Evolutionary conservation across 2,329 filamentous ascomycete species (phyloP).

Genomic region (Esteya vermicola): DNA sequence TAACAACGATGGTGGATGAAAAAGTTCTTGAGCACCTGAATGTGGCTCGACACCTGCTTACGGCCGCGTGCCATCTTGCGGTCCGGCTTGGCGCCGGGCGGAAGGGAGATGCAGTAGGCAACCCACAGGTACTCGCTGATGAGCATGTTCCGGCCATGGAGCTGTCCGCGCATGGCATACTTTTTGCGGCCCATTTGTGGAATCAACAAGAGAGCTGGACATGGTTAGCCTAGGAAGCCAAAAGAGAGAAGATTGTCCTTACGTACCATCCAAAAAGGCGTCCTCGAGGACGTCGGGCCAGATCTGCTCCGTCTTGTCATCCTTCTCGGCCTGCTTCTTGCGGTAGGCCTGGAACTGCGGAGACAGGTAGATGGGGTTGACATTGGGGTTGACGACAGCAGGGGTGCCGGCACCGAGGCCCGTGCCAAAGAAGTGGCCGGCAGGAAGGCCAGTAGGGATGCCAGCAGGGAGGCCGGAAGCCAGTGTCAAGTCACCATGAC

Average conservation of each 20-base stretch:
- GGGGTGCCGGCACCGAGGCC: background rate
- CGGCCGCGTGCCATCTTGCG: slow-evolving; percentile 30
- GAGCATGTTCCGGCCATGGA: slow-evolving; percentile 55
- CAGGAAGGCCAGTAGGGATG: slow-evolving; percentile 3
- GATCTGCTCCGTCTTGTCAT: slow-evolving; percentile 44
- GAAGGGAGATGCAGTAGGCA: slow-evolving; percentile 29
- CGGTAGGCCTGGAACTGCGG: slow-evolving; percentile 52
- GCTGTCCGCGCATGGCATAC: slow-evolving; percentile 48
- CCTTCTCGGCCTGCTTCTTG: slow-evolving; percentile 49
- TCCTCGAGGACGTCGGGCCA: slow-evolving; percentile 50
- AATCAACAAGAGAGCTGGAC: slow-evolving; percentile 49
- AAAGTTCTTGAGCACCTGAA: slow-evolving; percentile 56
- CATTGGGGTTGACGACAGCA: slow-evolving; percentile 6
- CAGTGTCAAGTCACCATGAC: slow-evolving; percentile 4
- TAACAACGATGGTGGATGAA: slow-evolving; percentile 48
- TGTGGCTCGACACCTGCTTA: slow-evolving; percentile 58
- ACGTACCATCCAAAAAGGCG: slow-evolving; percentile 52
- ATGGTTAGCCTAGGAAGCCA: background rate
- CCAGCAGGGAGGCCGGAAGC: too few species aligned
- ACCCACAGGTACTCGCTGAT: slow-evolving; percentile 55
- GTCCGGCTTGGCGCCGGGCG: slow-evolving; percentile 29
- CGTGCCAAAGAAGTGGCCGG: slow-evolving; percentile 2
- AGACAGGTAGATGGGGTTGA: slow-evolving; percentile 47
- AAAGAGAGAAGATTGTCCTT: too few species aligned
- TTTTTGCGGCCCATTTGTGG: slow-evolving; percentile 53